Evolutionary conservation across 306 rosid genomes (phyloP).

Genomic region (Hippophae rhamnoides): DNA sequence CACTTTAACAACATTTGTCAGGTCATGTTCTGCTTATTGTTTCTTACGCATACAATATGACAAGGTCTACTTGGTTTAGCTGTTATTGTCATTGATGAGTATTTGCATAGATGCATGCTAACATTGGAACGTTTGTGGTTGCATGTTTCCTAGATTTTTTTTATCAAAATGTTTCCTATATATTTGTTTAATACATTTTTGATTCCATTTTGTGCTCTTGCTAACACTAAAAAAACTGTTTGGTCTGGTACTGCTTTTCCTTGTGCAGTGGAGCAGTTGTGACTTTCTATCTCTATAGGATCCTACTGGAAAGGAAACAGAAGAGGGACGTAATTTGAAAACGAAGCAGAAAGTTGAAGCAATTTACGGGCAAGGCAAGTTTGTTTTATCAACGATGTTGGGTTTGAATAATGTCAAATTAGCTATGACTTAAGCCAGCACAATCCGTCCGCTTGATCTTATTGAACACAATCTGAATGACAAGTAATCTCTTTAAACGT

Average conservation of each 20-base stretch:
- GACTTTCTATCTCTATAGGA: conserved; percentile 58
- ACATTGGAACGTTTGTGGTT: no score
- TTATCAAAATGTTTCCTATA: no score
- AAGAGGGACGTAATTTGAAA: conserved; percentile 34
- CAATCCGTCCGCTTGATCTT: not conserved
- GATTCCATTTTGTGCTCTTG: no score
- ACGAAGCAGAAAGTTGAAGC: conserved; percentile 33
- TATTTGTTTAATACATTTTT: no score
- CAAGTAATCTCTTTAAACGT: no score
- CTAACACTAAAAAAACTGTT: no score
- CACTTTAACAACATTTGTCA: conserved; percentile 50
- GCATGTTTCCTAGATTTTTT: no score
- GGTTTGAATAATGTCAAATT: no score
- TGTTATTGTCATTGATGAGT: no score
- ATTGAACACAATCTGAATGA: no score
- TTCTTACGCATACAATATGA: conserved; percentile 5
- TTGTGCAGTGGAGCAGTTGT: conserved; percentile 63
- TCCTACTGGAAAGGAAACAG: conserved; percentile 32
- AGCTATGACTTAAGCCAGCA: not conserved
- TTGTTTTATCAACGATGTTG: not conserved
- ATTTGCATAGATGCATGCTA: no score
- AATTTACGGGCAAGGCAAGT: conserved; percentile 27
- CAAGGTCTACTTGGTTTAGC: no score
- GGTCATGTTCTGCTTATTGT: conserved; percentile 36
- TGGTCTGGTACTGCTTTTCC: conserved; percentile 1